Conservation (phyloP, 164 flowering plant genomes). For the Paratinospora sagittata region DNA sequence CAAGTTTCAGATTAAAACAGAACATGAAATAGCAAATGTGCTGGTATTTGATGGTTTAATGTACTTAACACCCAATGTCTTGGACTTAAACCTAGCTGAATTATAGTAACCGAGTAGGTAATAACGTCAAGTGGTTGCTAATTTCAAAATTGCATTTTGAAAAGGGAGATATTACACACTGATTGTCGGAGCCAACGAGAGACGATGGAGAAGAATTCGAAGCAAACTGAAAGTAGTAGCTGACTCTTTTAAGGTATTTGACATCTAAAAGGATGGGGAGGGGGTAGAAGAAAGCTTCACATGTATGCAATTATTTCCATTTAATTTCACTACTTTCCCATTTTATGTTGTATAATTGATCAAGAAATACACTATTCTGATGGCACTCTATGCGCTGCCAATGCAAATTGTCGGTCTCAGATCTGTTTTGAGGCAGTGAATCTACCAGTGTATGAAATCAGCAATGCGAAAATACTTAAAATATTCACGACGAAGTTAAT, state of each 20-base stretch:
- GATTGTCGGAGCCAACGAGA: conserved; percentile 71
- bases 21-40: no score
- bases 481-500: no score
- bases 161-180: conserved; percentile 74
- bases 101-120: neutral
- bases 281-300: neutral
- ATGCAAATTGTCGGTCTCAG: neutral
- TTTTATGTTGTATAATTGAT: neutral
- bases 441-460: no score
- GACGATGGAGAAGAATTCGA: conserved; percentile 63
- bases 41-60: no score
- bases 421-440: no score
- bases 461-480: no score
- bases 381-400: neutral
- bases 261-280: conserved; percentile 32
- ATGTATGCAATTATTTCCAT: neutral
- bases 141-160: conserved; percentile 1
- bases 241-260: conserved; percentile 68
- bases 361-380: neutral
- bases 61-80: neutral
- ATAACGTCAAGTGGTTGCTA: neutral
- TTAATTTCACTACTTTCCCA: neutral
- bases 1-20: no score
- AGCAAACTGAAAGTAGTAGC: conserved; percentile 75
- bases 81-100: neutral